Base-by-base conservation (phyloP, 1,284 basidiomycete genomes). In the Wolfiporia cocos region DNA sequence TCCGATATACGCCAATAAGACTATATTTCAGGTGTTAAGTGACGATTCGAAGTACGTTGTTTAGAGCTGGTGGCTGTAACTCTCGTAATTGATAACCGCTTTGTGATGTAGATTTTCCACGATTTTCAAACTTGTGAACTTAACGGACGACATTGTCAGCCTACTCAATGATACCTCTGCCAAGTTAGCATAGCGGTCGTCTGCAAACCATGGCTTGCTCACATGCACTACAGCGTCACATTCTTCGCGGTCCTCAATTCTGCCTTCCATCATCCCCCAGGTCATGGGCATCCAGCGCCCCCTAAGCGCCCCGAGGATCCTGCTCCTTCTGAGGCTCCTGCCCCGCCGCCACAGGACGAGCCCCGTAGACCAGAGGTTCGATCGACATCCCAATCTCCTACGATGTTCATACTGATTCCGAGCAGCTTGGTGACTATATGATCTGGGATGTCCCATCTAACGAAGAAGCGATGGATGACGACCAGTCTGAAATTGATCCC, bases 201-300 rank as follows among this genome's bases (percentile, higher is more conserved):
- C 18, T 21, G 7, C 21, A 1, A 7, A 7, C 15, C 12, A 12
- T 28, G 30, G 23, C n/a, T n/a, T 22, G 18, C 7, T 15, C 30
- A 24, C 9, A 12, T 12, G 20, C 5, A 26, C 37, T 17, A 11
- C 38, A 78, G 76, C 22, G 47, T 78, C 28, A 77, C 76, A 0
- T 74, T 78, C 56, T 78, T 78, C 47, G 76, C 75, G 1, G 61
- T 68, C 15, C 70, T 74, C 2, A 60, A 78, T 50, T 63, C 53
- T 24, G 71, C 66, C 6, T 52, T 76, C 12, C 42, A 35, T 17
- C 50, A 46, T 6, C 65, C 54, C 47, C 57, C 36, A 42, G n/a
- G n/a, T n/a, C n/a, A n/a, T n/a, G n/a, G n/a, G n/a, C n/a, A n/a
- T n/a, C n/a, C n/a, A n/a, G n/a, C n/a, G n/a, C n/a, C n/a, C n/a